Percentiles rank a stretch among this genome's conserved stretches.
These are phyloP conservation scores for Fusarium sp. DNA, from an alignment of 2,329 filamentous ascomycete species.

Conservation along the genomic window DNA sequence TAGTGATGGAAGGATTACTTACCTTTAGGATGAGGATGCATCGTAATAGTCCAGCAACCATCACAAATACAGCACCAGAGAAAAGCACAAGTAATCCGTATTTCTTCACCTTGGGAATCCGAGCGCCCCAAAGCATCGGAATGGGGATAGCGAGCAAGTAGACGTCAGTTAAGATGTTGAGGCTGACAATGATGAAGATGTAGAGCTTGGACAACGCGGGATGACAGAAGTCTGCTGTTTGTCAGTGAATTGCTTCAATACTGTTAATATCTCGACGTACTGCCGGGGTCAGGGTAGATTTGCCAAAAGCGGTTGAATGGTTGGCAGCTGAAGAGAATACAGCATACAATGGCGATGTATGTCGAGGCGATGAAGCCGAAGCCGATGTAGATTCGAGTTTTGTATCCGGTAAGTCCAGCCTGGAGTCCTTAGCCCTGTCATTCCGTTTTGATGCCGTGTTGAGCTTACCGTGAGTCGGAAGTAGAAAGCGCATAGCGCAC, in stretches of 20 bases:
- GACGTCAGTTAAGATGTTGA: conserved; percentile 53
- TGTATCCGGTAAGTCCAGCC: conserved; percentile 35
- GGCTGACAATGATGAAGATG: conserved; percentile 48
- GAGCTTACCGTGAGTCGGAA: conserved; percentile 56
- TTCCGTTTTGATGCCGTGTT: rapidly evolving
- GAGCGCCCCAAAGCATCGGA: conserved; percentile 63
- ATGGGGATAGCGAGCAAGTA: conserved; percentile 54
- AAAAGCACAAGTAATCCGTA: conserved; percentile 62
- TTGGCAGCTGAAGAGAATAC: conserved; percentile 48
- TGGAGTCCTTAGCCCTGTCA: conserved; percentile 39
- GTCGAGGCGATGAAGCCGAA: conserved; percentile 47
- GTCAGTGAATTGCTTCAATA: too few species aligned
- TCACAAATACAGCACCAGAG: conserved; percentile 53
- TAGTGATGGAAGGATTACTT: not conserved
- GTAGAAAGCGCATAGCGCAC: conserved; percentile 63
- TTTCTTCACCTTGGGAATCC: conserved; percentile 60
- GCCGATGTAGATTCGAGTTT: conserved; percentile 44
- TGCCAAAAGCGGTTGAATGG: conserved; percentile 54
- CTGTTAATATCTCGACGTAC: too few species aligned
- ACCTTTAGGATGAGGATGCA: conserved; percentile 50
- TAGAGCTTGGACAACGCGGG: conserved; percentile 53
- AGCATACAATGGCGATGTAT: conserved; percentile 48
- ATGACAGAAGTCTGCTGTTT: too few species aligned
- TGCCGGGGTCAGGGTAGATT: conserved; percentile 54
- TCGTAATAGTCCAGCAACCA: conserved; percentile 50